Percentiles rank a stretch among this genome's conserved stretches.
These are phyloP conservation scores for Saccharomycopsis malanga DNA, from an alignment of 805 yeast genomes.

Conservation along the genomic window DNA sequence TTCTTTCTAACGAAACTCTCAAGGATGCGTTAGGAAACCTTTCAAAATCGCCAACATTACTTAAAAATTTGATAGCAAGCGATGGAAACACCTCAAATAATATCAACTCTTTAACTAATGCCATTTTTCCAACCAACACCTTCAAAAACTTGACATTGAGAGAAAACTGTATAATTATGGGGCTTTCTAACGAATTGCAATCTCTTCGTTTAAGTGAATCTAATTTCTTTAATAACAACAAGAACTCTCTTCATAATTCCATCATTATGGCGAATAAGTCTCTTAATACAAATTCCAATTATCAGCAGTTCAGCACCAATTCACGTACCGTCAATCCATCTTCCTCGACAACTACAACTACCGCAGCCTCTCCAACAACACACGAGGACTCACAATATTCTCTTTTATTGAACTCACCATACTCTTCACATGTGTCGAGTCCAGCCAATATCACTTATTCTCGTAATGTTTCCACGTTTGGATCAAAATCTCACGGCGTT, in stretches of 20 bases:
- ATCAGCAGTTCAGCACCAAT: slow-evolving; percentile 20
- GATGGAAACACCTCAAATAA: slow-evolving; percentile 26
- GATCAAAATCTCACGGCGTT: slow-evolving; percentile 22
- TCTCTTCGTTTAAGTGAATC: slow-evolving; percentile 21
- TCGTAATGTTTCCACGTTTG: slow-evolving; percentile 17
- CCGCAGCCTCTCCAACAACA: not conserved
- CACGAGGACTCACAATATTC: slow-evolving; percentile 16
- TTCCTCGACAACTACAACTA: not conserved
- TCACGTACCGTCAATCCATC: not conserved
- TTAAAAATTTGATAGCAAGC: slow-evolving; percentile 30
- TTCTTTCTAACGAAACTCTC: slow-evolving; percentile 21
- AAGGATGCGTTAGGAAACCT: slow-evolving; percentile 18
- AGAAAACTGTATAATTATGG: slow-evolving; percentile 21
- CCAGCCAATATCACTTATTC: slow-evolving; percentile 17
- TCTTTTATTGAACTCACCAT: slow-evolving; percentile 19
- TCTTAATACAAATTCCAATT: slow-evolving; percentile 25
- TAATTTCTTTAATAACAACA: slow-evolving; percentile 29
- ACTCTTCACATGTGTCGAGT: slow-evolving; percentile 20
- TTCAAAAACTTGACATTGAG: slow-evolving; percentile 22
- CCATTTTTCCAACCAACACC: slow-evolving; percentile 26
- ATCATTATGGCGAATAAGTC: slow-evolving; percentile 46
- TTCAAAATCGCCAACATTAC: slow-evolving; percentile 23
- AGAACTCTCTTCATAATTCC: slow-evolving; percentile 43
- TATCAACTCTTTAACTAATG: slow-evolving; percentile 20
- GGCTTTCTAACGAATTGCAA: slow-evolving; percentile 27